Percentiles rank a stretch among this genome's conserved stretches.
Conservation (phyloP, 106 monocot genomes). For the Acanthochlamys bracteata region DNA sequence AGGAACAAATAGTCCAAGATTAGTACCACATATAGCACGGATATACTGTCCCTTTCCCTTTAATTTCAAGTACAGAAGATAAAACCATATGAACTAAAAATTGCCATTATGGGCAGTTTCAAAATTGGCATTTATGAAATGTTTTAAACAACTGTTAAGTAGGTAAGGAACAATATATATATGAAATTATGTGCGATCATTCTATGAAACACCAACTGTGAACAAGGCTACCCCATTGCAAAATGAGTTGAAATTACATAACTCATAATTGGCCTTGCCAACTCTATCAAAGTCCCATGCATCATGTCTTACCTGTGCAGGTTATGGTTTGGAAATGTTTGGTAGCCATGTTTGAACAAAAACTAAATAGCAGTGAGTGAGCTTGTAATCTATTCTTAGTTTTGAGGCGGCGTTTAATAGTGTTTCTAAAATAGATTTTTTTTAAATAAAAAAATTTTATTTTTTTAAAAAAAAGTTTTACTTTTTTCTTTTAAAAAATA, state of each 20-base stretch:
- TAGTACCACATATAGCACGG: background rate
- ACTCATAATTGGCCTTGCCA: conserved; percentile 2
- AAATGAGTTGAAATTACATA: background rate
- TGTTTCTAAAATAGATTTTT: too few relatives aligned
- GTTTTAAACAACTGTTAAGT: background rate
- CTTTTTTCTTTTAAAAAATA: too few relatives aligned
- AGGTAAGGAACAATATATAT: too few relatives aligned
- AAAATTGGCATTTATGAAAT: background rate
- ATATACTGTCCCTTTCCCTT: background rate
- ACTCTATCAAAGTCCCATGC: background rate
- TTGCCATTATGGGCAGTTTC: background rate
- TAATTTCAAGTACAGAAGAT: background rate
- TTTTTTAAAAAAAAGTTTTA: too few relatives aligned
- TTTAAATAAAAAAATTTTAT: too few relatives aligned
- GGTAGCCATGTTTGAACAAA: too few relatives aligned
- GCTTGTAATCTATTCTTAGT: too few relatives aligned
- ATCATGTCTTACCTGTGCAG: conserved; percentile 3
- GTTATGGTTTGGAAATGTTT: background rate
- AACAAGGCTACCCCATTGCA: too few relatives aligned
- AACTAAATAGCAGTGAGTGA: too few relatives aligned
- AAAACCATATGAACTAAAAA: background rate
- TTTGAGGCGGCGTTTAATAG: too few relatives aligned
- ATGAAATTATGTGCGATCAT: too few relatives aligned
- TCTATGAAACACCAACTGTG: too few relatives aligned
- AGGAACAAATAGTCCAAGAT: background rate